Base-by-base conservation (phyloP, 768 basidiomycete genomes). In the Hygrocybe punicea region DNA sequence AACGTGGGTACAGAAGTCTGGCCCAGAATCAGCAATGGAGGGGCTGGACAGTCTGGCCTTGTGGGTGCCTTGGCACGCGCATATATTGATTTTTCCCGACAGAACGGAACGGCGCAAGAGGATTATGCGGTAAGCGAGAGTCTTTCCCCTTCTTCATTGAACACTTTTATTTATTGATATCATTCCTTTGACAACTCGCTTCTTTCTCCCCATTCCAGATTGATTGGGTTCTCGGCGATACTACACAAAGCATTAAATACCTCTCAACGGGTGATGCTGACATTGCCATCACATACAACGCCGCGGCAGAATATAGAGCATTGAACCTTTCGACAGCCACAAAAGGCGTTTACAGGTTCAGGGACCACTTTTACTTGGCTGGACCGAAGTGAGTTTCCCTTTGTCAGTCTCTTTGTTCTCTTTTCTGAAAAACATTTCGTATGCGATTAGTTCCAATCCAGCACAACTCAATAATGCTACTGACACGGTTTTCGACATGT, bases 201-300 rank as follows among this genome's bases (percentile, higher is more conserved):
- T 19, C 13, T 33, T 16, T 11, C 17, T 47, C 11, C 53, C 51
- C 10, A 21, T 11, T 55, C 11, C 54, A 83, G 82, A 74, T 83
- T 23, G 82, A 71, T 8, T 84, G 83, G 83, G 79, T 79, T 63
- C 68, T 83, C 23, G 81, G 80, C 5, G 83, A 84, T 60, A 82
- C 81, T 5, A 83, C 81, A 0, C 71, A 82, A 52, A 81, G 78
- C 56, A 67, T 84, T 2, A 67, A 66, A 0, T 73, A 70, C 46
- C 68, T 84, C 14, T 70, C 71, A 0, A 66, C 70, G 3, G 78
- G 78, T 13, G 63, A 66, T 2, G 76, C 81, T 3, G 81, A 82
- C 60, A 58, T 82, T 23, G 81, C 80, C 0, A 71, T 83, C 29
- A 82, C 81, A 2, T 83, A 84, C 53, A 81, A 81, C 46, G 70